Evolutionary conservation across 805 yeast species (phyloP).

Genomic region (Cyberlindnera misumaiensis): DNA sequence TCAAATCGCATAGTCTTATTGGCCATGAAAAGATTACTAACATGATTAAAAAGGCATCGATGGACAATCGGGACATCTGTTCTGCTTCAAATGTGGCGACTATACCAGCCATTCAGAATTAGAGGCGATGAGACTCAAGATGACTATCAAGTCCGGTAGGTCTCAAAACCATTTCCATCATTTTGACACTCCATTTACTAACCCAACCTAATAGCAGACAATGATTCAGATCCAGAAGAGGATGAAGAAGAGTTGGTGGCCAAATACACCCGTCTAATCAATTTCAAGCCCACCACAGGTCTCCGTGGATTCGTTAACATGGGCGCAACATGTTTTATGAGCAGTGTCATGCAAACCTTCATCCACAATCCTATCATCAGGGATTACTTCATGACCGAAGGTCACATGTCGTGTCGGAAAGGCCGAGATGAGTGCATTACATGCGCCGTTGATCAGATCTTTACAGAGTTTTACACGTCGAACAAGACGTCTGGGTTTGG

Average conservation of each 20-base stretch:
- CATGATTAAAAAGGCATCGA: slow-evolving; percentile 37
- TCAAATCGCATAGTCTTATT: not conserved
- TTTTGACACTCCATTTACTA: not conserved
- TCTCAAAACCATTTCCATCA: not conserved
- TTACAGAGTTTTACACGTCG: slow-evolving; percentile 66
- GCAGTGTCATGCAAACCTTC: slow-evolving; percentile 82
- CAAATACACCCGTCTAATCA: slow-evolving; percentile 27
- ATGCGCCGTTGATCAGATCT: slow-evolving; percentile 78
- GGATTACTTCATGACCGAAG: slow-evolving; percentile 68
- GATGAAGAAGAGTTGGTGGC: slow-evolving; percentile 22
- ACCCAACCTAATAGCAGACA: not conserved
- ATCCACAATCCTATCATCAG: slow-evolving; percentile 87
- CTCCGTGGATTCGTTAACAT: slow-evolving; percentile 83
- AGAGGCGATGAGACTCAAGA: slow-evolving; percentile 38
- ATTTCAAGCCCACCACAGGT: slow-evolving; percentile 60
- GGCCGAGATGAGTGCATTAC: slow-evolving; percentile 53
- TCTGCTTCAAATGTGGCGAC: slow-evolving; percentile 74
- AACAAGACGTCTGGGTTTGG: slow-evolving; percentile 65
- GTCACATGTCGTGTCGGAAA: slow-evolving; percentile 52
- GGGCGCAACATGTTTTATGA: slow-evolving; percentile 98
- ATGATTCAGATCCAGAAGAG: not conserved
- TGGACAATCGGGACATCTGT: slow-evolving; percentile 57
- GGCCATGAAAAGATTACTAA: not conserved
- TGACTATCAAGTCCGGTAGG: slow-evolving; percentile 1
- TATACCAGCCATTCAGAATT: slow-evolving; percentile 57